phyloP scores from a whole-genome alignment of 169 alveolate genomes.

The Theileria luwenshuni region DNA sequence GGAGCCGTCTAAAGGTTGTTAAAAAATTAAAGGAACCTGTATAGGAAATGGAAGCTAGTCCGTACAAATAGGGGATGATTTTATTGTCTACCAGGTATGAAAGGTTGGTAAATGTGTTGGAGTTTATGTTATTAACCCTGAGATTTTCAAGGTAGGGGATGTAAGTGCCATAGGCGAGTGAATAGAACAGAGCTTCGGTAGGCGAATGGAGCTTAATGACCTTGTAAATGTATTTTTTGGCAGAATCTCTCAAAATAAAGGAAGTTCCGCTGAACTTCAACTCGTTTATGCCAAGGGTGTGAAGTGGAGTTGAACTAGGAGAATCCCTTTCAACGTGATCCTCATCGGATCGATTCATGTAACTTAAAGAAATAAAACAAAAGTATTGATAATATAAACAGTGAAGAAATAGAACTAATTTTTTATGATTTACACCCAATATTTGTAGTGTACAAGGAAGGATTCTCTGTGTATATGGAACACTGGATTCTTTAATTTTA shows the following conservation, averaged over 20 bases:
- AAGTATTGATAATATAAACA: too few species aligned
- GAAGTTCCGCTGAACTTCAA: slow-evolving; percentile 69
- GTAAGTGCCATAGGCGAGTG: slow-evolving; percentile 29
- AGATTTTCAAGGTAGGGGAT: background rate
- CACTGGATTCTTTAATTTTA: too few species aligned
- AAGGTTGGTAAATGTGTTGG: slow-evolving; percentile 15
- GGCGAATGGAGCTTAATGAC: slow-evolving; percentile 29
- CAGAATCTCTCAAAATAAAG: slow-evolving; percentile 52
- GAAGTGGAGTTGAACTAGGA: slow-evolving; percentile 7
- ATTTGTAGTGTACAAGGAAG: too few species aligned
- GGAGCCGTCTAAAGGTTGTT: background rate
- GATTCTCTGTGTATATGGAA: too few species aligned
- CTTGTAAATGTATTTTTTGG: slow-evolving; percentile 43
- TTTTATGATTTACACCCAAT: too few species aligned
- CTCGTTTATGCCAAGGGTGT: slow-evolving; percentile 36
- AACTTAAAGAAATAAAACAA: too few species aligned
- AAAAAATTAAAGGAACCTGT: background rate
- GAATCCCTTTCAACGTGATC: too few species aligned
- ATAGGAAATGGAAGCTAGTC: slow-evolving; percentile 24
- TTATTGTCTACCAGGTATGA: slow-evolving; percentile 10
- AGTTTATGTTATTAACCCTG: slow-evolving; percentile 13
- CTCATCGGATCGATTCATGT: too few species aligned
- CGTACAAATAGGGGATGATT: slow-evolving; percentile 43
- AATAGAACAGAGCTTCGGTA: slow-evolving; percentile 62
- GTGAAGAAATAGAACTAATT: too few species aligned